Evolutionary conservation across 495 filamentous ascomycete genomes (phyloP).

Genomic region (Sporormia fimetaria): DNA sequence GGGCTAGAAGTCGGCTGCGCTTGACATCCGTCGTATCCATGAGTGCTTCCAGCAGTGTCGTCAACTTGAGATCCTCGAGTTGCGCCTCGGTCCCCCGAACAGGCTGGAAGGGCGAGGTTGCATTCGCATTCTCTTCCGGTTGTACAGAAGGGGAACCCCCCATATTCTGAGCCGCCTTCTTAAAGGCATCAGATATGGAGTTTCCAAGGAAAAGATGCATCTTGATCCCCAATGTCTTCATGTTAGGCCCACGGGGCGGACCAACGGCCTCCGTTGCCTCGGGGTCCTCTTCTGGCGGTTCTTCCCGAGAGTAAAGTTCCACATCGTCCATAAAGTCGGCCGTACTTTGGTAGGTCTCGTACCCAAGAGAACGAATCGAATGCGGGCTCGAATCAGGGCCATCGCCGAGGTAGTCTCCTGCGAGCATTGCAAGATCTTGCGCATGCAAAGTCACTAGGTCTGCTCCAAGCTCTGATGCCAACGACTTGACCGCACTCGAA

Average conservation of each 20-base stretch:
- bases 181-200: no score
- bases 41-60: slow-evolving; percentile 26
- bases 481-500: slow-evolving; percentile 44
- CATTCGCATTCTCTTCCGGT: neutral
- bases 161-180: slow-evolving; percentile 1
- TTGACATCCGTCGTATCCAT: slow-evolving; percentile 17
- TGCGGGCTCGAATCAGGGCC: slow-evolving; percentile 28
- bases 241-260: neutral
- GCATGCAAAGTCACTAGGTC: slow-evolving; percentile 70
- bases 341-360: slow-evolving; percentile 28
- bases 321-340: slow-evolving; percentile 21
- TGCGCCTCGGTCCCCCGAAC: slow-evolving; percentile 8
- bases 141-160: neutral
- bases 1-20: slow-evolving; percentile 1
- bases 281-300: slow-evolving; percentile 14
- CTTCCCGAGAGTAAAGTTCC: slow-evolving; percentile 22
- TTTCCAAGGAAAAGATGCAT: no score
- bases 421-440: slow-evolving; percentile 67
- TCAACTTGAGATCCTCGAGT: slow-evolving; percentile 33
- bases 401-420: slow-evolving; percentile 62
- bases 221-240: no score
- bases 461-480: slow-evolving; percentile 51
- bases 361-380: slow-evolving; percentile 30
- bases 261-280: neutral
- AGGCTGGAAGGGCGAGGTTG: neutral